Evolutionary conservation across 2,329 filamentous ascomycete genomes (phyloP), one percentile per base, ranked within the genome.

Genomic region (Phyllosticta ampelicida): DNA sequence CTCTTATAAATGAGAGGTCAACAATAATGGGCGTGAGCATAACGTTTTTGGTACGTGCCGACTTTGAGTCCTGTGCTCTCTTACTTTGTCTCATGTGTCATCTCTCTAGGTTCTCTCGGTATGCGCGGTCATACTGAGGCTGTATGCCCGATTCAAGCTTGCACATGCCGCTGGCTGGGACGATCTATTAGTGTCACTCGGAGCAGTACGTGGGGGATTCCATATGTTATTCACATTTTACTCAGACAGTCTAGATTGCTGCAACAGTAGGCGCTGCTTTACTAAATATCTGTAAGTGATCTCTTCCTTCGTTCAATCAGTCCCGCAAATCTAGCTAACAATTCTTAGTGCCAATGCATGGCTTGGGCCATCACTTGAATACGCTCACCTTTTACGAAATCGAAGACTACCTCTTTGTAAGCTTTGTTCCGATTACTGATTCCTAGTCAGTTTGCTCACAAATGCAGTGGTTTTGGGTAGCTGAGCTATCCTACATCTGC

Each of bases 91-190:
- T 44, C 2, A 44, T 6, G 36, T 44, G 8, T n/a, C 13, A n/a
- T 8, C 36, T 36, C 16, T 13, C 8, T 16, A 44, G 36, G n/a
- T 16, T 4, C 36, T 44, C n/a, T 13, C 36, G 13, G 36, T 44
- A n/a, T 16, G 13, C 8, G 36, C 36, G 21, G 48, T 51, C 5
- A 10, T 51, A 18, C 19, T 51, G 18, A 51, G 48, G 18, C 48
- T 51, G 18, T 51, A 51, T 21, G 48, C 48, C 18, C 48, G 48
- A 16, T 51, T 51, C 48, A 51, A 62, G 36, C 64, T 53, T 2
- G 29, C 66, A n/a, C 62, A 59, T 16, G 59, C 68, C 13, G 68
- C 65, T 63, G 67, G 71, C n/a, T 71, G 66, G 66, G 71, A 73
- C 54, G 71, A 73, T 59, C 29, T 65, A 2, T 68, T 71, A 10